Base-by-base conservation (phyloP, 2,329 filamentous ascomycete genomes). In the Coleophoma cylindrospora region DNA sequence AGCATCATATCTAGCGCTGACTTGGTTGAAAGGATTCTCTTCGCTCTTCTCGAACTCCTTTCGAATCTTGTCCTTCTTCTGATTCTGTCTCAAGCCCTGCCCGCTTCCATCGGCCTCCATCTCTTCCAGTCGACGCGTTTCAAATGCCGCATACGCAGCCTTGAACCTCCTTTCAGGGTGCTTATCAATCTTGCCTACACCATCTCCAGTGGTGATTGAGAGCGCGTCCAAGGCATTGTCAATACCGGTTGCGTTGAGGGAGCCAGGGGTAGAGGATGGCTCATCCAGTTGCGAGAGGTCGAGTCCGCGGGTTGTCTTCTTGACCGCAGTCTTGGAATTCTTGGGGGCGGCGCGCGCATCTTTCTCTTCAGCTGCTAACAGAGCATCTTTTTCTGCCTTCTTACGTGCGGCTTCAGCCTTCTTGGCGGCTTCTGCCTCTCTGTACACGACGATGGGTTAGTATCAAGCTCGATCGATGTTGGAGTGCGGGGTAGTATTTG, bases 21-120 rank as follows among this genome's bases (percentile, higher is more conserved):
- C 84, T 72, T 95, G 89, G 72, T 96, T 96, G 73, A 95, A 94
- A 13, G 94, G 94, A 68, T 99, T 99, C 61, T 97, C 92, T 1
- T 89, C 86, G 63, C 87, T 88, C 76, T 90, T 95, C 70, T 95
- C 87, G 68, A 97, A 99, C 73, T 97, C 94, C 76, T 95, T 95
- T 55, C 81, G 72, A 58, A 95, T 88, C 64, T 85, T 77, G 56
- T 92, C 87, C 62, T 91, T 84, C 70, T 88, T 86, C 79, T 96
- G 91, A 60, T 95, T 82, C 60, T 88, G 75, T 50, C 91, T 77
- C 65, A 97, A 69, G 1, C 89, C 90, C 50, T 86, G 68, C 17
- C 77, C 78, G 59, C 73, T 83, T 48, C 86, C 87, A 68, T 96
- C 91, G 49, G 81, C 74, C 64, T 92, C 88, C 79, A 96, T 89